Base-by-base conservation (phyloP, 305 asterid genomes). In the Petunia hybrid region DNA sequence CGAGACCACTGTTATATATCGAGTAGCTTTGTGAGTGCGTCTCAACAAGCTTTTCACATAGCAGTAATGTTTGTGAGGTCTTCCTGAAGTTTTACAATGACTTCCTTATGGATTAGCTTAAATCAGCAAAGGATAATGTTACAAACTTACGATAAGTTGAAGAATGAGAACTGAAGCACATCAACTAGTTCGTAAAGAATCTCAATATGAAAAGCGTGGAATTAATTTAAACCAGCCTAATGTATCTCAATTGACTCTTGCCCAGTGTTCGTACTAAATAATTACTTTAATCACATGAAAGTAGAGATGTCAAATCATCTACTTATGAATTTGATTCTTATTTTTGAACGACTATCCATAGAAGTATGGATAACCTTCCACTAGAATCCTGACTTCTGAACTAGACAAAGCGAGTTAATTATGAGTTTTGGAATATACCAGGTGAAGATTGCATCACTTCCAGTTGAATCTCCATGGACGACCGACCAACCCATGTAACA, bases 401-500 rank as follows among this genome's bases (percentile, higher is more conserved):
- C 56, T 42, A 64, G 45, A 65, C 48, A 6, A 70, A 45, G 22
- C 5, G 31, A 70, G 60, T 53, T 61, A 81, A 65, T 53, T 61
- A 81, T 9, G 40, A 22, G 42, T 77, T 22, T 73, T 41, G 46
- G 12, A 64, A 73, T 41, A 80, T 82, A 95, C 98, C 97, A 88
- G 87, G 68, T 48, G 90, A 83, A 79, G 87, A 84, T 79, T 95
- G 99, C 83, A 84, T 88, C 16, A 93, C 95, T 88, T 92, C 96
- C 65, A 95, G 84, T 88, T 89, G 98, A 87, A 95, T 93, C 87
- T 95, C 99, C 98, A 95, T 87, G 77, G 99, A 95, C 36, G 97
- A 95, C 51, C 95, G 86, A 35, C 99, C 99, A 82, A 95, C 98
- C 99, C 99, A 95, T 63, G 97, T 91, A 85, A 95, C 98, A 41